Base-by-base conservation (phyloP, 1,139 yeast genomes). In the Suhomyces bolitotheri region DNA sequence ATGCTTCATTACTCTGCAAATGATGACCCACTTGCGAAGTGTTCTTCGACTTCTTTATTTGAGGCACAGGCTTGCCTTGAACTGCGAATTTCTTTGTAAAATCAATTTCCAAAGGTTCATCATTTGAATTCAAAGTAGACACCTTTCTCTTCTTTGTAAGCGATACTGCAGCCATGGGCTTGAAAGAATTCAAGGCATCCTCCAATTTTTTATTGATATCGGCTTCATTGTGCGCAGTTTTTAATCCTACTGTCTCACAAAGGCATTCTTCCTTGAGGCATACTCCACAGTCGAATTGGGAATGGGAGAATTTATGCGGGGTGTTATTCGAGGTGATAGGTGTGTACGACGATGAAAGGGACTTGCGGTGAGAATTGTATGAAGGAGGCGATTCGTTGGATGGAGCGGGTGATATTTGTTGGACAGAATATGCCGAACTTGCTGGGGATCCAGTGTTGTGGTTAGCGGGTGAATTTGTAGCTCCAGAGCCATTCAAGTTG, bases 241-340 rank as follows among this genome's bases (percentile, higher is more conserved):
- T 78, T 34, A 79, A 55, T 1, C 88, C 89, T n/a, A 80, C 76
- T 2, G 71, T 62, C 38, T 76, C 89, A 56, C 90, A 83, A 9
- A 82, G 60, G 52, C 92, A 83, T 38, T 77, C 81, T 33, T 82
- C 90, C 53, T 80, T 80, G 30, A 70, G 58, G 53, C 92, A 83
- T 4, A 80, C 78, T 1, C 83, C 84, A 54, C 92, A 83, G 46
- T 73, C 78, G 40, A 64, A 67, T 39, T 54, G 52, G 16, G 33
- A 41, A 2, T 28, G 26, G 1, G 28, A n/a, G 3, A 11, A 14
- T n/a, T 35, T 31, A 14, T 36, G 39, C 11, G 53, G 44, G 1
- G 56, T 46, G 9, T 47, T 40, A 21, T 56, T 43, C 24, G 50
- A 39, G 8, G 62, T 49, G 6, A 43, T 33, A 2, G 60, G 58